phyloP scores from a whole-genome alignment of 257 asterid genomes.

The Ilex aquifolium region DNA sequence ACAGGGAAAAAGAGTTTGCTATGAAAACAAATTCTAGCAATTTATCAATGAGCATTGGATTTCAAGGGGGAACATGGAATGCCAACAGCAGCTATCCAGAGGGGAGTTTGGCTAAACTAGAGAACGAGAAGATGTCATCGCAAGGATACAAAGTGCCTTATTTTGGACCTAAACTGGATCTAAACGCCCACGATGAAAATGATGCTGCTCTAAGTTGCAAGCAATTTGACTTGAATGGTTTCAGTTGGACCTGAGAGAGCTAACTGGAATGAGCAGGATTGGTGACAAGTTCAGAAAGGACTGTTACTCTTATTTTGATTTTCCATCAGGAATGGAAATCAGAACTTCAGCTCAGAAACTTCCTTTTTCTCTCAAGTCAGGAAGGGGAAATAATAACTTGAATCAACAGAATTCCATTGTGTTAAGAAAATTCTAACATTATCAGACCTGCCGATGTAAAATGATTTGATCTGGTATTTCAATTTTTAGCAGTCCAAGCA shows the following conservation, averaged over 20 bases:
- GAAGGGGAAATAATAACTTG: too few relatives aligned
- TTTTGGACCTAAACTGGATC: conserved; percentile 60
- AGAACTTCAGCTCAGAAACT: too few relatives aligned
- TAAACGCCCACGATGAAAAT: conserved; percentile 50
- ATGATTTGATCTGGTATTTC: too few relatives aligned
- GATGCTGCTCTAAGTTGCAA: conserved; percentile 55
- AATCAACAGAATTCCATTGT: too few relatives aligned
- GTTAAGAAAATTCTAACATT: too few relatives aligned
- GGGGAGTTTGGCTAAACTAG: conserved; percentile 23
- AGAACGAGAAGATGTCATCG: conserved; percentile 34
- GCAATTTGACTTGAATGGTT: conserved; percentile 64
- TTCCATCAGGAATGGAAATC: conserved; percentile 11
- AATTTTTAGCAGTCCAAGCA: too few relatives aligned
- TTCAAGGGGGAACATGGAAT: conserved; percentile 43
- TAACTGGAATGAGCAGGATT: conserved; percentile 16
- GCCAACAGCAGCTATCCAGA: conserved; percentile 22
- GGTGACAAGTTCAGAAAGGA: conserved; percentile 30
- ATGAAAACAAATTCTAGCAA: conserved; percentile 31
- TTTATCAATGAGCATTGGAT: conserved; percentile 63
- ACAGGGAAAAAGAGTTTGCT: conserved; percentile 27
- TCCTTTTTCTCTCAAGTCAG: too few relatives aligned
- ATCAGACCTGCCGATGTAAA: too few relatives aligned
- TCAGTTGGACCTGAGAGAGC: conserved; percentile 48
- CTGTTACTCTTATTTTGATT: conserved; percentile 42
- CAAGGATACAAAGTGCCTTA: conserved; percentile 36